Percentiles rank a stretch among this genome's conserved stretches.
These are phyloP conservation scores for Salvia miltiorrhiza DNA, from an alignment of 257 asterid species.

Conservation along the genomic window DNA sequence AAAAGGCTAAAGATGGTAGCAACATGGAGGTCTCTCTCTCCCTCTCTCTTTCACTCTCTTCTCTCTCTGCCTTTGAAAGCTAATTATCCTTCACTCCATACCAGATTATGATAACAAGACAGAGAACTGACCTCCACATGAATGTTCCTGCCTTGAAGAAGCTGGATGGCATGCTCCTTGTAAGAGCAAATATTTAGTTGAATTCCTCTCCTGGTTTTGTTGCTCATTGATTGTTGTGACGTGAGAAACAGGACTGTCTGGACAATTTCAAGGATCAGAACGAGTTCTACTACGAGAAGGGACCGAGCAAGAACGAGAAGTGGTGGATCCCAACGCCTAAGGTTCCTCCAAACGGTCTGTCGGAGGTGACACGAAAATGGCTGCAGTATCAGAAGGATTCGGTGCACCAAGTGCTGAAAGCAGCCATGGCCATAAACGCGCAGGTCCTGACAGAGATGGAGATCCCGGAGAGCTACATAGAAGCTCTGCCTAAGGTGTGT, in stretches of 20 bases:
- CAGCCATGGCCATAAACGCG: constrained; percentile 88
- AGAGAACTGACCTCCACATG: constrained; percentile 70
- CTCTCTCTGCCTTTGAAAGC: background rate
- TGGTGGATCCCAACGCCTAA: constrained; percentile 97
- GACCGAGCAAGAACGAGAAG: constrained; percentile 42
- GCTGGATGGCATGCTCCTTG: constrained; percentile 82
- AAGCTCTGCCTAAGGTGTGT: constrained; percentile 84
- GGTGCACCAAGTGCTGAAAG: constrained; percentile 81
- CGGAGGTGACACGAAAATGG: constrained; percentile 69
- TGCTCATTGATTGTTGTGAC: background rate
- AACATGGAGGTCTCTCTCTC: constrained; percentile 58
- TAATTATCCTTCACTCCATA: background rate
- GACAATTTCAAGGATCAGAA: constrained; percentile 71
- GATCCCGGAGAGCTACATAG: constrained; percentile 81
- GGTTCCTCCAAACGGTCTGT: constrained; percentile 69
- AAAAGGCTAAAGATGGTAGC: constrained; percentile 65
- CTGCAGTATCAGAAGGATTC: constrained; percentile 77
- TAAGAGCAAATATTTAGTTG: constrained; percentile 31
- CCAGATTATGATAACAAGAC: constrained; percentile 79
- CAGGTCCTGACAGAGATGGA: constrained; percentile 74
- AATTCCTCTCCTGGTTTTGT: background rate
- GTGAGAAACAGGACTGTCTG: constrained; percentile 64
- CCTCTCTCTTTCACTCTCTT: constrained; percentile 1
- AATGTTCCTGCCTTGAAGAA: constrained; percentile 82
- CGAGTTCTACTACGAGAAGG: constrained; percentile 57